A percentile compares a stretch with the other conserved stretches of the same genome.
phyloP scores from a whole-genome alignment of 2,329 filamentous ascomycete genomes.

The Pyrenochaeta sp. region DNA sequence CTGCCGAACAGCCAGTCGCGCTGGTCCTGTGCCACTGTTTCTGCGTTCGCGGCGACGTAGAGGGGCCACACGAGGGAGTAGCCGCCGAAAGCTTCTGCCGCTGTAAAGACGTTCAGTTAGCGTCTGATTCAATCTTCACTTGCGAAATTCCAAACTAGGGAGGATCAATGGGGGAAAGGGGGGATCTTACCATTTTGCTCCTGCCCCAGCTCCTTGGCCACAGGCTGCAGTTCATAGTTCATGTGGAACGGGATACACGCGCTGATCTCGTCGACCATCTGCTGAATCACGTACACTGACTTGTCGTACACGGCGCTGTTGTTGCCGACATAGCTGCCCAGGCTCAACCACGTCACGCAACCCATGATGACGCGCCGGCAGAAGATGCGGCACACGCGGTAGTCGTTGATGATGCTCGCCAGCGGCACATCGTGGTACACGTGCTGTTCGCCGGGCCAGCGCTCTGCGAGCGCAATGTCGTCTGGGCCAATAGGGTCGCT shows the following conservation, averaged over 20 bases:
- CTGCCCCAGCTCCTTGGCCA: slow-evolving; percentile 42
- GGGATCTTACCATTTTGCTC: slow-evolving; percentile 47
- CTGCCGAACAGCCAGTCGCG: slow-evolving; percentile 47
- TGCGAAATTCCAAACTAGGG: too few relatives aligned
- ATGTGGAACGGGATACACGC: slow-evolving; percentile 51
- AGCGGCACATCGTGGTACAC: slow-evolving; percentile 49
- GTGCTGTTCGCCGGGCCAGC: slow-evolving; percentile 51
- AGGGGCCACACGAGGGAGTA: slow-evolving; percentile 53
- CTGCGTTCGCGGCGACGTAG: slow-evolving; percentile 48
- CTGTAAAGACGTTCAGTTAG: slow-evolving; percentile 26
- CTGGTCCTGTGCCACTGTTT: slow-evolving; percentile 45
- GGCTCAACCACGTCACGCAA: slow-evolving; percentile 40
- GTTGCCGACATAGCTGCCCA: slow-evolving; percentile 14
- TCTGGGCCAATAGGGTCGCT: slow-evolving; percentile 29
- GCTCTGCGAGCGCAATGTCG: slow-evolving; percentile 35
- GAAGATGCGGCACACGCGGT: slow-evolving; percentile 51
- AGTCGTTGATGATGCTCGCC: slow-evolving; percentile 51
- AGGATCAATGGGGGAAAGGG: too few relatives aligned
- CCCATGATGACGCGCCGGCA: slow-evolving; percentile 49
- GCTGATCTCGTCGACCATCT: slow-evolving; percentile 50
- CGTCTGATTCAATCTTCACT: too few relatives aligned
- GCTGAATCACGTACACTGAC: slow-evolving; percentile 41
- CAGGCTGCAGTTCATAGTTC: slow-evolving; percentile 46
- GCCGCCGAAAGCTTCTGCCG: slow-evolving; percentile 48
- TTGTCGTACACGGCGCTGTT: slow-evolving; percentile 22